Evolutionary conservation across 331 rosid genomes (phyloP).

Genomic region (Dryas integrifolia): DNA sequence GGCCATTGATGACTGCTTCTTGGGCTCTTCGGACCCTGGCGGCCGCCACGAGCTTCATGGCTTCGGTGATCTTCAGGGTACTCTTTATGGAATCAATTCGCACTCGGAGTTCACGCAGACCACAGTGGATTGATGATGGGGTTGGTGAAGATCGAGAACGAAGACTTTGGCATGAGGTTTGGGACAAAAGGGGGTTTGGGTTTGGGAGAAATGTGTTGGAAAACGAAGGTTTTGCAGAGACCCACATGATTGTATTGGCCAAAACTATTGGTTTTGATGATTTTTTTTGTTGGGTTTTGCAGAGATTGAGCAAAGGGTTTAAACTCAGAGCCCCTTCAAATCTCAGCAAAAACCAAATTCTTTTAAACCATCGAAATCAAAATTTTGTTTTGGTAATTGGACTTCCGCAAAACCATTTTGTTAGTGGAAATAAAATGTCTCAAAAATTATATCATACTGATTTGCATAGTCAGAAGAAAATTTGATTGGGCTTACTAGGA

Average conservation of each 20-base stretch:
- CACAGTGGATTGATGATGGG: slow-evolving; percentile 34
- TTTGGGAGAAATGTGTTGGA: slow-evolving; percentile 21
- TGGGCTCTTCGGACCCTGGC: slow-evolving; percentile 48
- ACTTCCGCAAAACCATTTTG: slow-evolving; percentile 4
- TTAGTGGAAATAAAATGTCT: background rate
- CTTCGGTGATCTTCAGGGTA: slow-evolving; percentile 45
- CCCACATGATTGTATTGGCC: slow-evolving; percentile 14
- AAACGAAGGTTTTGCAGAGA: slow-evolving; percentile 33
- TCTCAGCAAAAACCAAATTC: slow-evolving; percentile 1
- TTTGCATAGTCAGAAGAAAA: background rate
- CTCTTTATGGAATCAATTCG: slow-evolving; percentile 43
- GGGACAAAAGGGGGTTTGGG: slow-evolving; percentile 24
- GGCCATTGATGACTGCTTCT: slow-evolving; percentile 45
- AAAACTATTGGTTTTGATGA: slow-evolving; percentile 25
- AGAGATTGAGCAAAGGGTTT: background rate
- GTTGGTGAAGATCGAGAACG: slow-evolving; percentile 13
- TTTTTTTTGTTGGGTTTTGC: background rate
- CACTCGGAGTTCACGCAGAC: slow-evolving; percentile 46
- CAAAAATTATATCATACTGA: no score
- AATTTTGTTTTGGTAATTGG: background rate
- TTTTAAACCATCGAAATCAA: background rate
- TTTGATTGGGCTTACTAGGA: background rate
- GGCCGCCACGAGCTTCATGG: slow-evolving; percentile 45
- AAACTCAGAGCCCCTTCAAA: background rate
- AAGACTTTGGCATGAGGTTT: background rate